Conservation (phyloP, 768 basidiomycete genomes). For the Termitomyces sp. region DNA sequence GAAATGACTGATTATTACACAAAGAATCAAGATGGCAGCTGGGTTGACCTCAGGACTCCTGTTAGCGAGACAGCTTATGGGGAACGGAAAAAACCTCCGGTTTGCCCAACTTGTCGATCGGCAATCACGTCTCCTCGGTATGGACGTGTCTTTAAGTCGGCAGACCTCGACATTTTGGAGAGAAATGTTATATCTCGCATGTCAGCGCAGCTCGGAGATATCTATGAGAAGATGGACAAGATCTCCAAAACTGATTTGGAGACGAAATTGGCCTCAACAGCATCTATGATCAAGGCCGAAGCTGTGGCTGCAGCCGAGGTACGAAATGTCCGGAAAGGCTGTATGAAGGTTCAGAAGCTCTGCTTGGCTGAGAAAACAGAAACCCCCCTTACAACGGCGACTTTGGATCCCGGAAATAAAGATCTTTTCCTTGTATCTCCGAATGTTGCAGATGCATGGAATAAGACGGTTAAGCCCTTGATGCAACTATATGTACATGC, state of each 20-base stretch:
- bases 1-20: slow-evolving; percentile 46
- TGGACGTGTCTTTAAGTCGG: slow-evolving; percentile 54
- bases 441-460: slow-evolving; percentile 32
- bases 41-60: slow-evolving; percentile 40
- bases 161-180: slow-evolving; percentile 60
- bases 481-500: slow-evolving; percentile 33
- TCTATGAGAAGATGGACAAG: slow-evolving; percentile 21
- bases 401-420: slow-evolving; percentile 12
- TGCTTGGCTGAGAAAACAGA: slow-evolving; percentile 1
- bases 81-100: slow-evolving; percentile 32
- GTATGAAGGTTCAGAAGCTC: slow-evolving; percentile 5
- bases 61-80: slow-evolving; percentile 14
- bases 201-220: slow-evolving; percentile 33
- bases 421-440: slow-evolving; percentile 21
- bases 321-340: slow-evolving; percentile 13
- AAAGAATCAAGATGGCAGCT: slow-evolving; percentile 29
- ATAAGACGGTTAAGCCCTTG: slow-evolving; percentile 26
- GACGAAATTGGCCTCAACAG: slow-evolving; percentile 4
- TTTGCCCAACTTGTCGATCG: slow-evolving; percentile 58
- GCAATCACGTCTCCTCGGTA: slow-evolving; percentile 56
- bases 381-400: slow-evolving; percentile 1
- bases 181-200: slow-evolving; percentile 51
- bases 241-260: slow-evolving; percentile 21
- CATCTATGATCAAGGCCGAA: slow-evolving; percentile 3
- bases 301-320: slow-evolving; percentile 9